phyloP scores from a whole-genome alignment of 2,329 filamentous ascomycete genomes.

The Peltaster fructicola region DNA sequence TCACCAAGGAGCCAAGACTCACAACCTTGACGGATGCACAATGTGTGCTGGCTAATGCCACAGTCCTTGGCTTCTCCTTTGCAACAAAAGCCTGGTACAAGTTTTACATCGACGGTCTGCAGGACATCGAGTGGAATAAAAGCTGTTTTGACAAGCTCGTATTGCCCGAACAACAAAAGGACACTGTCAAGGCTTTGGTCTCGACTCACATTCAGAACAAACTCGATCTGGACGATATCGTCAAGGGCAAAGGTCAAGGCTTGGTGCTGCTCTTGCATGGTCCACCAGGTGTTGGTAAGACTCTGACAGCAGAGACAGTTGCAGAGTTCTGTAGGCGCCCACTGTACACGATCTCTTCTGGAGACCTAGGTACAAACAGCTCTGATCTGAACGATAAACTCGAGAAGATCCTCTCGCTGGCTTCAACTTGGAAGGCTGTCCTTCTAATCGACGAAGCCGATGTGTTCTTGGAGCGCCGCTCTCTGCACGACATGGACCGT shows the following conservation, averaged over 20 bases:
- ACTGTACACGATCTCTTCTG: slow-evolving; percentile 22
- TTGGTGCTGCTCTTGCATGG: slow-evolving; percentile 22
- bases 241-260: slow-evolving; percentile 23
- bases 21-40: slow-evolving; percentile 13
- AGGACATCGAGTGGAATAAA: slow-evolving; percentile 11
- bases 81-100: slow-evolving; percentile 19
- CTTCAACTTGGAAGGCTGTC: slow-evolving; percentile 74
- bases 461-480: slow-evolving; percentile 65
- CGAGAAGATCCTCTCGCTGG: slow-evolving; percentile 54
- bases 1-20: too few relatives aligned
- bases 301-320: slow-evolving; percentile 22
- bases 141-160: slow-evolving; percentile 18
- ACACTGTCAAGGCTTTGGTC: slow-evolving; percentile 18
- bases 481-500: slow-evolving; percentile 63
- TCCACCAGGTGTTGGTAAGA: slow-evolving; percentile 24
- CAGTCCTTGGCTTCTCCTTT: slow-evolving; percentile 19
- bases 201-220: slow-evolving; percentile 13
- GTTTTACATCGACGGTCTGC: slow-evolving; percentile 15
- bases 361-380: slow-evolving; percentile 24
- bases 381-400: slow-evolving; percentile 24
- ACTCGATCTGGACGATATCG: slow-evolving; percentile 15
- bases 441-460: slow-evolving; percentile 73
- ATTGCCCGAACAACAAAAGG: slow-evolving; percentile 15
- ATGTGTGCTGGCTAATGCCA: slow-evolving; percentile 17
- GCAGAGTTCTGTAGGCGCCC: slow-evolving; percentile 23